These are phyloP conservation scores for Casuarina cunninghamiana DNA, from an alignment of 306 rosid genomes.

Conservation along the genomic window DNA sequence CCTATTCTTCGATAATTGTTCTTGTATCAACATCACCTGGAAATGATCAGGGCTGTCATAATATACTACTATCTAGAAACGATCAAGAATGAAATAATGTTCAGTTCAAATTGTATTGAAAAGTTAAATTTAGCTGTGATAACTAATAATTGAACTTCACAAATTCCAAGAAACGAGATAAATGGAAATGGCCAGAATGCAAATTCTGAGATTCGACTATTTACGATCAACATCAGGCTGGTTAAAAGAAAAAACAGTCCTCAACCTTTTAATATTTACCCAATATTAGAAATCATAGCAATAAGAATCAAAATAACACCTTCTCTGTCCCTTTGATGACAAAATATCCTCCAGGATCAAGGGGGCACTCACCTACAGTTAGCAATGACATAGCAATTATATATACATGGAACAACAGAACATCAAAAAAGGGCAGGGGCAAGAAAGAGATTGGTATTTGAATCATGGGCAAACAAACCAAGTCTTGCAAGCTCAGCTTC, in stretches of 20 bases:
- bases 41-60: conserved; percentile 30
- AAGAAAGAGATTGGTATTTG: conserved; percentile 10
- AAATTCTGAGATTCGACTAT: not conserved
- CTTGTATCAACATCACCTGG: conserved; percentile 91
- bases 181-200: not conserved
- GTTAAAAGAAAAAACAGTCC: not conserved
- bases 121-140: not conserved
- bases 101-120: conserved; percentile 1
- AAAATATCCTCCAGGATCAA: conserved; percentile 96
- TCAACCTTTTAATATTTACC: conserved; percentile 8
- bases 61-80: conserved; percentile 12
- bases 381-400: conserved; percentile 11
- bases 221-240: not conserved
- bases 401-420: conserved; percentile 9
- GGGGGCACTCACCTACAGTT: conserved; percentile 83
- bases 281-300: conserved; percentile 17
- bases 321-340: conserved; percentile 91
- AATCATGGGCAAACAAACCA: conserved; percentile 42
- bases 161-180: not conserved
- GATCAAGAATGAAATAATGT: not conserved
- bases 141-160: not conserved
- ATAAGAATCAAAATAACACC: conserved; percentile 46
- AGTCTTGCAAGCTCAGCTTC: conserved; percentile 86
- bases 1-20: conserved; percentile 91
- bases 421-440: not conserved